These are phyloP conservation scores for Lachnellula subtilissima DNA, from an alignment of 2,329 filamentous ascomycete species.

Conservation along the genomic window DNA sequence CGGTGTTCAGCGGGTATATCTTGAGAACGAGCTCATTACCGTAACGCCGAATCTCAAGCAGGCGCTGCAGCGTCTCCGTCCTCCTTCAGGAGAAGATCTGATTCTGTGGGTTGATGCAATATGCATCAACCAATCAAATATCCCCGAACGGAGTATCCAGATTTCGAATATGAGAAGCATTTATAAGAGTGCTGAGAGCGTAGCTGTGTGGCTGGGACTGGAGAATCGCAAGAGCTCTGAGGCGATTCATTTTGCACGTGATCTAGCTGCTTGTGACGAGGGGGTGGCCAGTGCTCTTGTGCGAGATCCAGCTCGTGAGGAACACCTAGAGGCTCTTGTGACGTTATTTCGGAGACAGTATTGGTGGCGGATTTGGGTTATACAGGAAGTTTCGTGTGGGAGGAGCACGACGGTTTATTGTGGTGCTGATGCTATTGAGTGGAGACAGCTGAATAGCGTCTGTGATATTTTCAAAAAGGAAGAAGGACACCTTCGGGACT, in stretches of 20 bases:
- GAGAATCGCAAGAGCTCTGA: slow-evolving; percentile 7
- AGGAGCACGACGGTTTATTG: slow-evolving; percentile 34
- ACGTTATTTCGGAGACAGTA: slow-evolving; percentile 36
- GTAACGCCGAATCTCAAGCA: slow-evolving; percentile 19
- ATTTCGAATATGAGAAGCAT: slow-evolving; percentile 22
- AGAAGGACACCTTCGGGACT: slow-evolving; percentile 7
- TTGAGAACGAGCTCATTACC: slow-evolving; percentile 9
- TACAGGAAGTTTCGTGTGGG: slow-evolving; percentile 39
- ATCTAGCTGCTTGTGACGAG: slow-evolving; percentile 10
- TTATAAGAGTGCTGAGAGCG: slow-evolving; percentile 20
- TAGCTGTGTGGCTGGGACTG: slow-evolving; percentile 22
- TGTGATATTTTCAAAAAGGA: slow-evolving; percentile 18
- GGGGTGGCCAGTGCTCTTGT: slow-evolving; percentile 13
- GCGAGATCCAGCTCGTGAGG: slow-evolving; percentile 4
- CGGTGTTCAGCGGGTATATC: slow-evolving; percentile 5
- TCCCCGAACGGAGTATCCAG: slow-evolving; percentile 20
- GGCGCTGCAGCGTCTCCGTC: slow-evolving; percentile 20
- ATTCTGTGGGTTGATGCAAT: slow-evolving; percentile 26
- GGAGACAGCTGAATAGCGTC: slow-evolving; percentile 32
- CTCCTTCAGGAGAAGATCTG: slow-evolving; percentile 3
- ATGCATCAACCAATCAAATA: slow-evolving; percentile 24
- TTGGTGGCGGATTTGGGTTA: slow-evolving; percentile 39
- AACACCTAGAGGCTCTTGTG: slow-evolving; percentile 30
- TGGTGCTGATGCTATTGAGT: slow-evolving; percentile 33
- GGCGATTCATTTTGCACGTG: slow-evolving; percentile 18